Percentiles rank a stretch among this genome's conserved stretches.
Conservation (phyloP, 441 rosid genomes). For the Lepidium campestre region DNA sequence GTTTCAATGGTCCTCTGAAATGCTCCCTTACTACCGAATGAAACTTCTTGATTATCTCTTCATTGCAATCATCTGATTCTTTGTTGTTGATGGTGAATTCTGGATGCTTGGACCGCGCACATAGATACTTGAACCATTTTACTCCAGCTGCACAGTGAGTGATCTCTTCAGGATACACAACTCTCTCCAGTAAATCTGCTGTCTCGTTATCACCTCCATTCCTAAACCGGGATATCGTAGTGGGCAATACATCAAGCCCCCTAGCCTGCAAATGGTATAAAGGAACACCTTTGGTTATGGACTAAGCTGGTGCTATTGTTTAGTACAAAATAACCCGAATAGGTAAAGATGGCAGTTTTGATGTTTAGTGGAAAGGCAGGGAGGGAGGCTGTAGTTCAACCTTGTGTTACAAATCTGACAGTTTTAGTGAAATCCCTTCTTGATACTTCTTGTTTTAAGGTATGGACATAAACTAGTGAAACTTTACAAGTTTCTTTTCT, state of each 20-base stretch:
- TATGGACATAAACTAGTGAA: no score
- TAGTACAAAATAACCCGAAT: no score
- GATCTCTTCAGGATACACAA: conserved; percentile 73
- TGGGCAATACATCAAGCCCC: conserved; percentile 86
- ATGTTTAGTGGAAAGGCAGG: no score
- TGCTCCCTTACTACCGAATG: conserved; percentile 57
- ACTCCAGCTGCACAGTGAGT: conserved; percentile 42
- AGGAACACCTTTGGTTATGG: background rate
- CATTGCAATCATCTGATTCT: conserved; percentile 13
- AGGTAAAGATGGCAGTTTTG: no score
- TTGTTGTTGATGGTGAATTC: background rate
- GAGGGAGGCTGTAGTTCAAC: no score
- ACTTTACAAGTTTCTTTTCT: background rate
- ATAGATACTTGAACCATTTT: conserved; percentile 33
- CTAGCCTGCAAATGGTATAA: conserved; percentile 50
- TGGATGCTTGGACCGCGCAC: conserved; percentile 18
- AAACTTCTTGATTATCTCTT: conserved; percentile 55
- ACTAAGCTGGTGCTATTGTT: no score
- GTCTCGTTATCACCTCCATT: conserved; percentile 78
- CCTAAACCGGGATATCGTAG: conserved; percentile 70
- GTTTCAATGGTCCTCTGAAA: conserved; percentile 90
- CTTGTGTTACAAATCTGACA: no score
- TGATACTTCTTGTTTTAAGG: no score
- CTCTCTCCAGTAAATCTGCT: conserved; percentile 63
- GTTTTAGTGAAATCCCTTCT: no score